Conservation (phyloP, 2,329 filamentous ascomycete genomes). For the Alternaria sp. region DNA sequence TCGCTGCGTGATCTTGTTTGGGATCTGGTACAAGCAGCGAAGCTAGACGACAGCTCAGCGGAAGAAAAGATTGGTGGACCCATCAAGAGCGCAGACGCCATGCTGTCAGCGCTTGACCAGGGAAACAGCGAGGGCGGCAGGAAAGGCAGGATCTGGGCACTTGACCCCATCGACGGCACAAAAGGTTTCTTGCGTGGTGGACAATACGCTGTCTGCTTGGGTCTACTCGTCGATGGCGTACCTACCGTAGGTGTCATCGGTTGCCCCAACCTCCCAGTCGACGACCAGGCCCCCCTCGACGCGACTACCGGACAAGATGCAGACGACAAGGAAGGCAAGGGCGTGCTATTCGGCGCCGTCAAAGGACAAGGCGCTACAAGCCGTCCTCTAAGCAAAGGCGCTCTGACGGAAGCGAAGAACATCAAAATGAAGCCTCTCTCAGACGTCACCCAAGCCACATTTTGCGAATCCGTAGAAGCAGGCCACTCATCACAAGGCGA, state of each 20-base stretch:
- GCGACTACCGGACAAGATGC: conserved; percentile 77
- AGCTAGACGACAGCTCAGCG: conserved; percentile 71
- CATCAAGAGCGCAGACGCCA: conserved; percentile 69
- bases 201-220: conserved; percentile 96
- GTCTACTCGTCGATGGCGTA: conserved; percentile 88
- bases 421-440: conserved; percentile 83
- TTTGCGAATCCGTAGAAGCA: conserved; percentile 96
- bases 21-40: conserved; percentile 77
- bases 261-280: conserved; percentile 92
- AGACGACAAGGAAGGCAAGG: conserved; percentile 76
- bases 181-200: conserved; percentile 96
- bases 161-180: conserved; percentile 97
- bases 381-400: conserved; percentile 70
- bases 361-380: conserved; percentile 81
- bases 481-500: conserved; percentile 90
- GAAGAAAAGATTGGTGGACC: conserved; percentile 75
- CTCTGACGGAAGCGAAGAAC: conserved; percentile 63
- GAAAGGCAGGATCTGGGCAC: conserved; percentile 87
- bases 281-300: conserved; percentile 76
- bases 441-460: conserved; percentile 81
- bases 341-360: conserved; percentile 88
- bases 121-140: conserved; percentile 74
- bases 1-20: conserved; percentile 79
- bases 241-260: conserved; percentile 94
- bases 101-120: conserved; percentile 66